Evolutionary conservation across 2,329 filamentous ascomycete genomes (phyloP).

Genomic region (Penicillium sp.): DNA sequence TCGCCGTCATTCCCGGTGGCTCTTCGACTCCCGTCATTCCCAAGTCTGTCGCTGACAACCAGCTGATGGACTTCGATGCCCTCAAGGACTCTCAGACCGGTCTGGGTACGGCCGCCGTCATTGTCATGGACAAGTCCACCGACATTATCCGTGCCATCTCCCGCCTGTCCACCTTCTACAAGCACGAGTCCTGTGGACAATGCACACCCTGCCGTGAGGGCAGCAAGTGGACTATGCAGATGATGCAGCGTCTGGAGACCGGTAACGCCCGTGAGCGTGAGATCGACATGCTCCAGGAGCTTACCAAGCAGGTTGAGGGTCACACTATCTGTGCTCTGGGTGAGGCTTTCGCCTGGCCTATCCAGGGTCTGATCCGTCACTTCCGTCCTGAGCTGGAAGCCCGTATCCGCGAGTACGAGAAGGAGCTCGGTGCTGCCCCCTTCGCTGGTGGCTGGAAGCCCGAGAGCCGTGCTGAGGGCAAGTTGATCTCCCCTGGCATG

Average conservation of each 20-base stretch:
- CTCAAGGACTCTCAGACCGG: slow-evolving; percentile 97
- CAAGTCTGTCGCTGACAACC: slow-evolving; percentile 84
- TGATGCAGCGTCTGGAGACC: slow-evolving; percentile 94
- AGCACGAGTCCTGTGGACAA: slow-evolving; percentile 96
- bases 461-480: slow-evolving; percentile 71
- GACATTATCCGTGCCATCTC: slow-evolving; percentile 94
- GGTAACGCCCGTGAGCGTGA: slow-evolving; percentile 85
- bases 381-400: slow-evolving; percentile 95
- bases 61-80: slow-evolving; percentile 98
- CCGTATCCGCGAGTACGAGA: slow-evolving; percentile 77
- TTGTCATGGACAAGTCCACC: slow-evolving; percentile 98
- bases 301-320: slow-evolving; percentile 98
- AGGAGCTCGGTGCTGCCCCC: slow-evolving; percentile 69
- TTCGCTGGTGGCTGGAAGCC: slow-evolving; percentile 87
- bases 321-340: slow-evolving; percentile 98
- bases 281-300: slow-evolving; percentile 98
- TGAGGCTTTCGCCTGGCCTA: slow-evolving; percentile 97
- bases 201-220: slow-evolving; percentile 99
- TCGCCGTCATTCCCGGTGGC: slow-evolving; percentile 91
- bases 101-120: slow-evolving; percentile 94
- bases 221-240: slow-evolving; percentile 98
- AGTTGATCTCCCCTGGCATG: slow-evolving; percentile 85
- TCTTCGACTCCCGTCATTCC: slow-evolving; percentile 96
- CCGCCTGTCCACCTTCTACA: slow-evolving; percentile 93
- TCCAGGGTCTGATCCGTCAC: slow-evolving; percentile 96